Percentiles rank a stretch among this genome's conserved stretches.
Evolutionary conservation across 257 asterid species (phyloP).

Genomic region (Nicotiana sylvestris): DNA sequence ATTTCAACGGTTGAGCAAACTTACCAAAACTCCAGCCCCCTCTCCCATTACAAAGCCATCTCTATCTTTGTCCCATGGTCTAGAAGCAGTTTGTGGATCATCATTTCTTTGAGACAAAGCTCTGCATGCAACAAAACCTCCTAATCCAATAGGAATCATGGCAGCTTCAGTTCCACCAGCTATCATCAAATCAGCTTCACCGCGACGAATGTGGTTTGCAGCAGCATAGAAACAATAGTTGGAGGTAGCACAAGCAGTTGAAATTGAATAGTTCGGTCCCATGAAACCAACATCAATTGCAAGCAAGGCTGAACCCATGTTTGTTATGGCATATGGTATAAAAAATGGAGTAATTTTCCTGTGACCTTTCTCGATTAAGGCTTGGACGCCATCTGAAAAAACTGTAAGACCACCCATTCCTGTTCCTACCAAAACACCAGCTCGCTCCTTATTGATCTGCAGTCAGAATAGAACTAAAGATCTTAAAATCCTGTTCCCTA

Average conservation of each 20-base stretch:
- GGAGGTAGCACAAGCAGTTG: conserved; percentile 98
- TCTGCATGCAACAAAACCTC: conserved; percentile 95
- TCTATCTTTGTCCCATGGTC: conserved; percentile 87
- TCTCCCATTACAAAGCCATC: conserved; percentile 97
- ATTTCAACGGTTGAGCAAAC: conserved; percentile 9
- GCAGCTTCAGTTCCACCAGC: conserved; percentile 98
- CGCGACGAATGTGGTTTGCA: conserved; percentile 93
- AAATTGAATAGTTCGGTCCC: conserved; percentile 94
- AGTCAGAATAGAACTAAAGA: conserved; percentile 4
- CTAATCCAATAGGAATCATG: conserved; percentile 84
- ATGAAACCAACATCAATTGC: conserved; percentile 87
- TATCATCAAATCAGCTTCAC: conserved; percentile 93
- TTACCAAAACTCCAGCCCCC: conserved; percentile 89
- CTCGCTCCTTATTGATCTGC: conserved; percentile 84
- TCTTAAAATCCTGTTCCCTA: conserved; percentile 9
- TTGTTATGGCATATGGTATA: conserved; percentile 89
- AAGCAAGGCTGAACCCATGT: conserved; percentile 93
- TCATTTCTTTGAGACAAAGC: conserved; percentile 94
- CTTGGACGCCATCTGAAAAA: conserved; percentile 81
- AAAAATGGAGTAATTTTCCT: conserved; percentile 86
- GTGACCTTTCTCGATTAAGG: conserved; percentile 76
- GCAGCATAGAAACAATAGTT: conserved; percentile 91
- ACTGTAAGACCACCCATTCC: conserved; percentile 96
- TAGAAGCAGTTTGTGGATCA: conserved; percentile 82
- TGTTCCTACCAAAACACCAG: conserved; percentile 85